Conservation (phyloP, 73 alveolate genomes). For the Paramecium pentaurelia region DNA sequence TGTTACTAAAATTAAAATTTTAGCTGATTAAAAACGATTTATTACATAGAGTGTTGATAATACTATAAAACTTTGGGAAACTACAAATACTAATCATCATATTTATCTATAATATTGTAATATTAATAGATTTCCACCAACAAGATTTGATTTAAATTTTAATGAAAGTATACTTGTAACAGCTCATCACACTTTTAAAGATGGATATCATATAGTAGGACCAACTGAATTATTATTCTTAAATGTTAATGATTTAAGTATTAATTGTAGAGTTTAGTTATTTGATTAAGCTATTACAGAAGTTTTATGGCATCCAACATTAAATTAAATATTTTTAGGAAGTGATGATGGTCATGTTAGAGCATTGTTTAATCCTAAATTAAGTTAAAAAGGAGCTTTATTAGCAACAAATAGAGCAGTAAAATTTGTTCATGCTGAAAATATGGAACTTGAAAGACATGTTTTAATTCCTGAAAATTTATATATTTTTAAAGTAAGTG, state of each 20-base stretch:
- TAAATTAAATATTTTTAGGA: conserved; percentile 67
- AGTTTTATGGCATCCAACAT: conserved; percentile 63
- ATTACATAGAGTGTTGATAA: conserved; percentile 84
- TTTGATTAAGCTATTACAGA: conserved; percentile 60
- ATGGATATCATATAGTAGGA: conserved; percentile 16
- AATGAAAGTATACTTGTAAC: conserved; percentile 33
- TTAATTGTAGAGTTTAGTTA: conserved; percentile 9
- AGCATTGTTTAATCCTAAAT: conserved; percentile 69
- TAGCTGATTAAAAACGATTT: conserved; percentile 74
- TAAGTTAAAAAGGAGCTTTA: conserved; percentile 66
- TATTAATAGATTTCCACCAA: conserved; percentile 37
- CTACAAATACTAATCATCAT: conserved; percentile 78
- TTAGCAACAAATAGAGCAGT: conserved; percentile 54
- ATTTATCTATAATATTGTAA: conserved; percentile 45
- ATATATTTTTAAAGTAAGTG: conserved; percentile 52
- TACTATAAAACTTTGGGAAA: conserved; percentile 94
- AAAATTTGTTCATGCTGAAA: conserved; percentile 53
- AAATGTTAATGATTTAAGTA: conserved; percentile 9
- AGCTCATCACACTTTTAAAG: conserved; percentile 17
- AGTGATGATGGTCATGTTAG: conserved; percentile 68
- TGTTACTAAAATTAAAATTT: conserved; percentile 78
- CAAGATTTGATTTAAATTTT: conserved; percentile 35
- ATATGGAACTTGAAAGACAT: conserved; percentile 54
- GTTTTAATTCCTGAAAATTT: conserved; percentile 60
- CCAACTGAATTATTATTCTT: conserved; percentile 45